A percentile compares a stretch with the other conserved stretches of the same genome.
These are phyloP conservation scores for Lyophyllum shimeji DNA, from an alignment of 768 basidiomycete species.

Conservation along the genomic window DNA sequence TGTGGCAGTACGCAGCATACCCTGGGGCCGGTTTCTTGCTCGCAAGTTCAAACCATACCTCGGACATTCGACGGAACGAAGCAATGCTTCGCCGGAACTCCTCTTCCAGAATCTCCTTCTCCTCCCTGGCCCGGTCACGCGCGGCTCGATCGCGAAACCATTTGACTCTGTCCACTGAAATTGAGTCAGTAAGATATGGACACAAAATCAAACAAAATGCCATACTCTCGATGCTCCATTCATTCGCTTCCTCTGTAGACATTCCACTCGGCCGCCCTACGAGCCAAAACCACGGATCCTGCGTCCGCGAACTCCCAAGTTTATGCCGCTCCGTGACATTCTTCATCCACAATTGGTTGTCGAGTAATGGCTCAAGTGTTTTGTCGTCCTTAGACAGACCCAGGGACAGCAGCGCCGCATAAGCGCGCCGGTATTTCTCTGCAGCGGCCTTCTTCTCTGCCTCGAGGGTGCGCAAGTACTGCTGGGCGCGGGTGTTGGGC, in stretches of 20 bases:
- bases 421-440: slow-evolving; percentile 15
- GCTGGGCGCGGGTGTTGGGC: slow-evolving; percentile 21
- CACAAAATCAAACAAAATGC: neutral
- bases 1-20: neutral
- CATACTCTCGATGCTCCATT: slow-evolving; percentile 25
- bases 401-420: slow-evolving; percentile 15
- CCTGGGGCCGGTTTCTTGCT: neutral
- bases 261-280: slow-evolving; percentile 15
- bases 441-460: slow-evolving; percentile 14
- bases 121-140: slow-evolving; percentile 15
- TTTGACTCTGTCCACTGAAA: neutral
- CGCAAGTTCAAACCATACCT: slow-evolving; percentile 1
- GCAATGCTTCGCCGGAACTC: slow-evolving; percentile 19
- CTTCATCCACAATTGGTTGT: slow-evolving; percentile 18
- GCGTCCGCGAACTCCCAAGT: slow-evolving; percentile 17
- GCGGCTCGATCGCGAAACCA: too few relatives aligned
- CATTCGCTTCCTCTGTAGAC: slow-evolving; percentile 13
- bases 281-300: slow-evolving; percentile 26
- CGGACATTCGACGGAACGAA: slow-evolving; percentile 9
- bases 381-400: slow-evolving; percentile 9
- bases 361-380: slow-evolving; percentile 16
- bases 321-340: slow-evolving; percentile 12
- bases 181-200: neutral
- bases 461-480: slow-evolving; percentile 16
- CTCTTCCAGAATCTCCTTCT: slow-evolving; percentile 26